Evolutionary conservation across 1,139 yeast genomes (phyloP).

Genomic region (Torulaspora pretoriensis): DNA sequence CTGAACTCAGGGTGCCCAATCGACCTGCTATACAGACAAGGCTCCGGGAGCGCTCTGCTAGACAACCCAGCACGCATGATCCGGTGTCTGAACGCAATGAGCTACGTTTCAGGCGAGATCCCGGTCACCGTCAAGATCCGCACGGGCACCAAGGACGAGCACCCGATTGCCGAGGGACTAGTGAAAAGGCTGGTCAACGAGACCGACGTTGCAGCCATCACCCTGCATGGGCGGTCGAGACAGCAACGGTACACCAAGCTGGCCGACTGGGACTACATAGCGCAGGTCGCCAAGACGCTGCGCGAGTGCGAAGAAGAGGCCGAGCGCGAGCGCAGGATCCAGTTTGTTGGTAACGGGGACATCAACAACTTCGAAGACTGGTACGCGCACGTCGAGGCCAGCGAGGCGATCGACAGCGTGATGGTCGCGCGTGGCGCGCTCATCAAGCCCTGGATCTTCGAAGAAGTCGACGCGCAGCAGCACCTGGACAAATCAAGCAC

Average conservation of each 20-base stretch:
- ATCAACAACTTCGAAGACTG: conserved; percentile 83
- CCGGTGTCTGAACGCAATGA: conserved; percentile 83
- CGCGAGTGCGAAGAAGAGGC: conserved; percentile 54
- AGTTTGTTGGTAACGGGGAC: conserved; percentile 92
- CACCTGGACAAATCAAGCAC: conserved; percentile 85
- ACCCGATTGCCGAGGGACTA: conserved; percentile 77
- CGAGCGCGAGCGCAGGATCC: conserved; percentile 40
- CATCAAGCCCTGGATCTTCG: conserved; percentile 98
- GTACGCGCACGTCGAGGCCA: conserved; percentile 60
- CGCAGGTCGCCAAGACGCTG: conserved; percentile 66
- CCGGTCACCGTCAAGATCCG: conserved; percentile 91
- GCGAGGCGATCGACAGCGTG: conserved; percentile 76
- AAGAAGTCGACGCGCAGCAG: conserved; percentile 86
- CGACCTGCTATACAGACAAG: conserved; percentile 83
- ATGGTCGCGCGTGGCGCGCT: conserved; percentile 98
- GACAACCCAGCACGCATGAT: conserved; percentile 82
- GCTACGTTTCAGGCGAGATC: conserved; percentile 77
- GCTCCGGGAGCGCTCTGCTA: conserved; percentile 92
- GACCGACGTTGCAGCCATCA: conserved; percentile 83
- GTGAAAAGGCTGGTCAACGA: conserved; percentile 68
- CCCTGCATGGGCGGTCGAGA: conserved; percentile 92
- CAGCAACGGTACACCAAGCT: conserved; percentile 88
- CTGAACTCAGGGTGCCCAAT: conserved; percentile 97
- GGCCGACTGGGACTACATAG: conserved; percentile 91
- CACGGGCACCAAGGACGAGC: conserved; percentile 82